Percentiles rank a stretch among this genome's conserved stretches.
These are phyloP conservation scores for Gossypium davidsonii DNA, from an alignment of 441 rosid species.

Conservation along the genomic window DNA sequence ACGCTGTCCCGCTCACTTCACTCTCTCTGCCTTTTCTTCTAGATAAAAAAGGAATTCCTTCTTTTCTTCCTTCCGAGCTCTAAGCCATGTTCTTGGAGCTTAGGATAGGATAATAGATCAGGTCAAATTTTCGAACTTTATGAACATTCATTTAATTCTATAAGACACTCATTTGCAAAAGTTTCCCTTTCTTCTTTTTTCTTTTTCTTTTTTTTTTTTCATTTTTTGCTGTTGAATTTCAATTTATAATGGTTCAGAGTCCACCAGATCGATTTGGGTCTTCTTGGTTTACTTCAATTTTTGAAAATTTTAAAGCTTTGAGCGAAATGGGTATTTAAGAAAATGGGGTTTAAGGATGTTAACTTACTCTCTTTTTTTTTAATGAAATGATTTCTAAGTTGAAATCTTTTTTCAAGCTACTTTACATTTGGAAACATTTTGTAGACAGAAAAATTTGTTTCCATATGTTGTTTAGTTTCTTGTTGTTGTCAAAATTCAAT, in stretches of 20 bases:
- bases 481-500: not conserved
- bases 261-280: conserved; percentile 19
- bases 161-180: conserved; percentile 10
- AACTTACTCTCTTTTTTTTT: not conserved
- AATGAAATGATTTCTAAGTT: not conserved
- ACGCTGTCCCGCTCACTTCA: conserved; percentile 45
- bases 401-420: not conserved
- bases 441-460: not conserved
- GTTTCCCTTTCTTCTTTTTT: not conserved
- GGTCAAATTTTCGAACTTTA: conserved; percentile 12
- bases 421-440: conserved; percentile 9
- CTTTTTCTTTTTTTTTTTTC: not conserved
- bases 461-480: conserved; percentile 2
- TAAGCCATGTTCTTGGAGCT: conserved; percentile 24
- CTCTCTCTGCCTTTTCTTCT: not conserved
- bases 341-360: not conserved
- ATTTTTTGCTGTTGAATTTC: not conserved
- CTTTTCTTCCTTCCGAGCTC: conserved; percentile 15
- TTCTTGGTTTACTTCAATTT: conserved; percentile 18
- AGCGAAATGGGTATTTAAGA: not conserved
- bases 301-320: conserved; percentile 24
- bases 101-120: conserved; percentile 11
- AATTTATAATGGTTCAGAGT: not conserved
- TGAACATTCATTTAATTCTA: conserved; percentile 2
- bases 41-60: not conserved